Evolutionary conservation across 2,329 filamentous ascomycete species (phyloP).

Genomic region (Fusarium udum): DNA sequence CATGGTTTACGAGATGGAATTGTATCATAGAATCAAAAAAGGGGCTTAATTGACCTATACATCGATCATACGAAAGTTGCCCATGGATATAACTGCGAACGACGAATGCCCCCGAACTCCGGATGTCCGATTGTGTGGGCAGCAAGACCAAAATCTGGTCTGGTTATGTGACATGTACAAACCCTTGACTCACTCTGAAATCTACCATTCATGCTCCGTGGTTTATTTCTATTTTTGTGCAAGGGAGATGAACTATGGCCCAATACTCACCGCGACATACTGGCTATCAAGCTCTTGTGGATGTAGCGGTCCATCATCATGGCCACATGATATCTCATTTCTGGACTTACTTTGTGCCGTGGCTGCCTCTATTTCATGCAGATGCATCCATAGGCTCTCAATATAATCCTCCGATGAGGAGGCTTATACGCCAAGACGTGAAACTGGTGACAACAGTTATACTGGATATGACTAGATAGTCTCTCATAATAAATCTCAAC

Average conservation of each 20-base stretch:
- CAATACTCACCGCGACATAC: slow-evolving; percentile 76
- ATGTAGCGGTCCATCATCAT: slow-evolving; percentile 75
- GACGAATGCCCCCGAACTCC: neutral
- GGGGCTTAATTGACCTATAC: slow-evolving; percentile 48
- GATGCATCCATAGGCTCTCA: neutral
- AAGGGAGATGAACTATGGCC: slow-evolving; percentile 72
- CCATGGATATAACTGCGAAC: neutral
- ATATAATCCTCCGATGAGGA: neutral
- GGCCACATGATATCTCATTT: slow-evolving; percentile 59
- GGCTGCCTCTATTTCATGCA: neutral
- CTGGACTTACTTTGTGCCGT: neutral
- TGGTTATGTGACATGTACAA: slow-evolving; percentile 12
- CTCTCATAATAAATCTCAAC: neutral
- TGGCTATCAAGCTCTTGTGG: slow-evolving; percentile 58
- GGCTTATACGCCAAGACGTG: neutral
- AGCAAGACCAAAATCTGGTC: neutral
- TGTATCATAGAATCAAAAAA: slow-evolving; percentile 56
- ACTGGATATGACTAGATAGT: neutral
- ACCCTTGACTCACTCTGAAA: slow-evolving; percentile 85
- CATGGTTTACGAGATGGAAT: slow-evolving; percentile 44
- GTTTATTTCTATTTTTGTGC: slow-evolving; percentile 85
- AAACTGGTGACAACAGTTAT: neutral
- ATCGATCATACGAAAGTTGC: slow-evolving; percentile 29
- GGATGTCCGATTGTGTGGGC: slow-evolving; percentile 4
- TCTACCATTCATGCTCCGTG: slow-evolving; percentile 70